Percentiles rank a stretch among this genome's conserved stretches.
Evolutionary conservation across 1,139 yeast species (phyloP).

Genomic region (Saccharomyces uvarum): DNA sequence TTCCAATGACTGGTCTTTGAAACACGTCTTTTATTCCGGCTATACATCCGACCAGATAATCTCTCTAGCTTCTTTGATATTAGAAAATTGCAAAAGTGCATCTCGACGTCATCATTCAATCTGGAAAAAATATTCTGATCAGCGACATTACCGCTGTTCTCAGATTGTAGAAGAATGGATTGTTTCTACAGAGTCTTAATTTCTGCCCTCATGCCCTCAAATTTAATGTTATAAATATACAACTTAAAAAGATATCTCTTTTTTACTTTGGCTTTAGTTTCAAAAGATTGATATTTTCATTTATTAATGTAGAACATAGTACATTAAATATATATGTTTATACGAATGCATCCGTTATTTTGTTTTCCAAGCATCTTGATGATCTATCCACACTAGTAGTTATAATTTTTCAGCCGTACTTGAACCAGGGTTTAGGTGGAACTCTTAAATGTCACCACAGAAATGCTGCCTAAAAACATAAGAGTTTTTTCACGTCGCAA

Average conservation of each 20-base stretch:
- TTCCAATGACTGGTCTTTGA: conserved; percentile 58
- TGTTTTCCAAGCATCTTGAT: not conserved
- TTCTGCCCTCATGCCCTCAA: not conserved
- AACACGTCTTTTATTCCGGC: conserved; percentile 85
- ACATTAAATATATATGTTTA: not conserved
- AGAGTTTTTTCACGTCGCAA: no score
- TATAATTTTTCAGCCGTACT: no score
- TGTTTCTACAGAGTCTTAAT: not conserved
- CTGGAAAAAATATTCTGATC: conserved; percentile 60
- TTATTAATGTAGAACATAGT: not conserved
- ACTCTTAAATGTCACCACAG: no score
- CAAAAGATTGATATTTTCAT: not conserved
- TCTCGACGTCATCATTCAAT: conserved; percentile 71
- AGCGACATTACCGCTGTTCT: not conserved
- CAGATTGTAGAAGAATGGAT: not conserved
- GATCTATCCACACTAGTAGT: no score
- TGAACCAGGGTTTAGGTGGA: no score
- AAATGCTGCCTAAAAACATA: no score
- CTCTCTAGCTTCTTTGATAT: conserved; percentile 64
- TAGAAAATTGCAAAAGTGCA: conserved; percentile 65
- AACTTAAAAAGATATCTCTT: not conserved
- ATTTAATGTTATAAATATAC: not conserved
- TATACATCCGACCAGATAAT: conserved; percentile 73
- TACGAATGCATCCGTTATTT: not conserved
- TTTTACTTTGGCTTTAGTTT: not conserved